phyloP scores from a whole-genome alignment of 2,329 filamentous ascomycete genomes.

The Metarhizium humberi region DNA sequence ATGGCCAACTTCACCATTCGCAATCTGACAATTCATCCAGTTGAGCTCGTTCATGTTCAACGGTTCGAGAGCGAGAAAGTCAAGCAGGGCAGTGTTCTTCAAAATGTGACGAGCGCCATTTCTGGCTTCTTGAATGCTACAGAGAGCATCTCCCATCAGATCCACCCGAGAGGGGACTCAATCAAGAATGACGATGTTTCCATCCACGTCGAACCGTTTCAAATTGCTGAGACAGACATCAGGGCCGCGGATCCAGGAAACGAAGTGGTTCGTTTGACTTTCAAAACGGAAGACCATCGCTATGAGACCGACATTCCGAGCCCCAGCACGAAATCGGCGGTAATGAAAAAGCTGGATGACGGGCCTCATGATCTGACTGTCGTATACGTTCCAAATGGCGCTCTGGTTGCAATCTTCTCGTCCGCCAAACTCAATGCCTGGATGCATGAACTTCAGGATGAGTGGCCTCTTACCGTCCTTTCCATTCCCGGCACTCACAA shows the following conservation, averaged over 20 bases:
- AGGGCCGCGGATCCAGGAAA: constrained; percentile 46
- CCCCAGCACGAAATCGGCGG: constrained; percentile 46
- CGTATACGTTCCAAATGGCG: constrained; percentile 50
- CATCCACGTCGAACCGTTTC: constrained; percentile 59
- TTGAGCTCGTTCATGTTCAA: constrained; percentile 66
- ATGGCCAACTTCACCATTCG: constrained; percentile 61
- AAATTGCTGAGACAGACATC: constrained; percentile 47
- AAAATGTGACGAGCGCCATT: constrained; percentile 34
- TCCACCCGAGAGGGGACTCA: constrained; percentile 43
- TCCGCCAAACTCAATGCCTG: constrained; percentile 61
- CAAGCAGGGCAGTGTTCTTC: constrained; percentile 32
- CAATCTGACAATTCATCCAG: constrained; percentile 66
- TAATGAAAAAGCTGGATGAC: constrained; percentile 47
- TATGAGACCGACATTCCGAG: constrained; percentile 70
- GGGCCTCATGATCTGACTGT: constrained; percentile 51
- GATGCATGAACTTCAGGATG: constrained; percentile 71
- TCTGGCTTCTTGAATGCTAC: constrained; percentile 35
- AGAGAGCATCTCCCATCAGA: constrained; percentile 18
- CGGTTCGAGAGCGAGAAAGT: constrained; percentile 51
- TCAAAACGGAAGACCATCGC: constrained; percentile 45
- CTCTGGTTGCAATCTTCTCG: constrained; percentile 57
- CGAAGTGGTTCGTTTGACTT: constrained; percentile 65
- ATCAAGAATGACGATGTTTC: constrained; percentile 54
- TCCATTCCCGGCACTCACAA: constrained; percentile 96
- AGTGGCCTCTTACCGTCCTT: constrained; percentile 66